These are phyloP conservation scores for Phytomonas francai DNA, from an alignment of 208 protist species.

Conservation along the genomic window DNA sequence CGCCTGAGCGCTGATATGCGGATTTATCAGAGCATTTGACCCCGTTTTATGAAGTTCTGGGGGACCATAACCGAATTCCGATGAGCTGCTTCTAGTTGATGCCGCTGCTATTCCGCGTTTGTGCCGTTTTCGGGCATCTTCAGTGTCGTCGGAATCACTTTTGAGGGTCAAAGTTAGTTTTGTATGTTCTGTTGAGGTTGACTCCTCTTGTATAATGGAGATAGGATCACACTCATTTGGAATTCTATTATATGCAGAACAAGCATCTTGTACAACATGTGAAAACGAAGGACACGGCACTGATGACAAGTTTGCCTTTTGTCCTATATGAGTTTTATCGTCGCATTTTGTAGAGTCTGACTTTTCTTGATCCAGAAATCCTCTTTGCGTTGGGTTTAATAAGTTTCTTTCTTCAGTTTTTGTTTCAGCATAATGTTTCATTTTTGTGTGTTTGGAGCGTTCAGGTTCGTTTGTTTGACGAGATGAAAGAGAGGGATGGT, in stretches of 20 bases:
- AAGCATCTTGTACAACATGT: background rate
- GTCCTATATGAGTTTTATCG: background rate
- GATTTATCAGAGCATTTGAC: background rate
- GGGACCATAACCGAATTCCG: background rate
- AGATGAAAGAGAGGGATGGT: constrained; percentile 1
- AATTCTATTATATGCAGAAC: background rate
- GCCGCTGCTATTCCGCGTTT: background rate
- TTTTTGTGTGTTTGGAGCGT: background rate
- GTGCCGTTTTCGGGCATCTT: background rate
- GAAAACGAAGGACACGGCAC: background rate
- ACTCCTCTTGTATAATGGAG: background rate
- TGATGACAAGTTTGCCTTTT: background rate
- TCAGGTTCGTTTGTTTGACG: background rate
- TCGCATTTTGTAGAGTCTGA: background rate
- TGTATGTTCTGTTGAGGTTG: background rate
- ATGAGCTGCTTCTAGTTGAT: background rate
- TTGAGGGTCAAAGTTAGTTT: background rate
- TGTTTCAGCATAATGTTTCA: background rate
- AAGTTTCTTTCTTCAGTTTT: background rate
- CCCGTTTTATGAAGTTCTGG: background rate
- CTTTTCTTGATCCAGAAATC: background rate
- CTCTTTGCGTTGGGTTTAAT: background rate
- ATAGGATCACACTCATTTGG: background rate
- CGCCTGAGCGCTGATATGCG: background rate
- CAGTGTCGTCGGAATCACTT: background rate